A percentile compares a stretch with the other conserved stretches of the same genome.
phyloP scores from a whole-genome alignment of 805 yeast genomes.

The Candida pini region DNA sequence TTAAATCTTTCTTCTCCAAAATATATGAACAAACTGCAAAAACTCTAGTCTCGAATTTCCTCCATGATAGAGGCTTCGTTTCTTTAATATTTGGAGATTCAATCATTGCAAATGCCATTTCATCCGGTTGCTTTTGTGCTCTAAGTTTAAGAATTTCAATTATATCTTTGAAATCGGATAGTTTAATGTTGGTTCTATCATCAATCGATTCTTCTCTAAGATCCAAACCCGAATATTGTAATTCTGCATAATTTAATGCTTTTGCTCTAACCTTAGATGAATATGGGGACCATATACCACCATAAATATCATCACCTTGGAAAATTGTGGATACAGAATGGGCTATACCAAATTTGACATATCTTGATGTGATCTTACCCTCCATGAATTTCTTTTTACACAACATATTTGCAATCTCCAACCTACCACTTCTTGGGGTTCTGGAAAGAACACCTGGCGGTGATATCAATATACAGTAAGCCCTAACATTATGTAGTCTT shows the following conservation, averaged over 20 bases:
- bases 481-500: slow-evolving; percentile 64
- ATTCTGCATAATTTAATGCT: slow-evolving; percentile 56
- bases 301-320: slow-evolving; percentile 67
- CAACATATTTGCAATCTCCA: slow-evolving; percentile 88
- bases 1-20: slow-evolving; percentile 56
- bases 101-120: slow-evolving; percentile 58
- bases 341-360: slow-evolving; percentile 70
- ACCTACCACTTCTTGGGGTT: slow-evolving; percentile 75
- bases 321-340: slow-evolving; percentile 62
- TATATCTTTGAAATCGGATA: slow-evolving; percentile 67
- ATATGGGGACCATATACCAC: slow-evolving; percentile 82
- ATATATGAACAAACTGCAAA: slow-evolving; percentile 71
- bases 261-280: slow-evolving; percentile 60
- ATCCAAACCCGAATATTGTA: slow-evolving; percentile 80
- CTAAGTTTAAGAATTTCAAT: slow-evolving; percentile 76
- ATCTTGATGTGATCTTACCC: slow-evolving; percentile 75
- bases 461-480: slow-evolving; percentile 76
- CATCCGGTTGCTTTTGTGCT: slow-evolving; percentile 67
- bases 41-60: slow-evolving; percentile 68
- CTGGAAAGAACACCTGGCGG: slow-evolving; percentile 81
- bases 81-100: slow-evolving; percentile 38
- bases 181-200: slow-evolving; percentile 65
- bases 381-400: slow-evolving; percentile 71
- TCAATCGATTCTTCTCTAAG: slow-evolving; percentile 72
- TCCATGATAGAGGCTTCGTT: slow-evolving; percentile 65